Evolutionary conservation across 148 eudicot genomes (phyloP), one percentile per base, ranked within the genome.

Genomic region (Heliosperma pusillum): DNA sequence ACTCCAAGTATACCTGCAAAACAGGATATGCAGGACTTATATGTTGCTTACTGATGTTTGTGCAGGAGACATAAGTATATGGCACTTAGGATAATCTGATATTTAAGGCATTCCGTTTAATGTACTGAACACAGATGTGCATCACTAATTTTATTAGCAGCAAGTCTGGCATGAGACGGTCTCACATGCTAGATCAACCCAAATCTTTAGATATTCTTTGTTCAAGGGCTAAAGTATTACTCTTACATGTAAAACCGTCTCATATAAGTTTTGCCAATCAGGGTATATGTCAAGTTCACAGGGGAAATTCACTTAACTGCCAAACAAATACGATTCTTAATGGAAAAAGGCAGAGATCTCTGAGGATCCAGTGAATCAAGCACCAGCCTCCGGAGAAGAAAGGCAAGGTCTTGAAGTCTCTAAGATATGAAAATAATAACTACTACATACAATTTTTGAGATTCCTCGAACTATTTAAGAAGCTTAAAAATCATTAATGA

Each of bases 341-440:
- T 86, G 40, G 90, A 82, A 52, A 94, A 64, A 9, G 97, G 96
- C 70, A 94, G 88, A 71, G 98, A 85, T 78, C 97, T 86, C 63
- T 90, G 91, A 61, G 97, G 98, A 80, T 91, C 85, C 87, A 82
- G 57, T 69, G 91, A 70, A 36, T 91, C 98, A 33, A 87, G 85
- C 16, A 85, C 59, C 84, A 91, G 79, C 73, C 97, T 87, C 81
- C 88, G 83, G 53, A 91, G 95, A 65, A 91, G 90, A 88, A 94
- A 94, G 13, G 97, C 93, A 83, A 94, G 98, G 81, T 94, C 96
- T 80, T 79, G 87, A 73, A 91, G 70, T 85, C 89, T 90, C 97
- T 94, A 92, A 60, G 62, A 82, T 29, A 47, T 25, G 76, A 27
- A 26, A 69, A 76, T 50, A 62, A 25, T 33, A 72, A 47, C 20